Evolutionary conservation across 345 rosid species (phyloP), one percentile per base, ranked within the genome.

Genomic region (Euphorbia pulcherrima): DNA sequence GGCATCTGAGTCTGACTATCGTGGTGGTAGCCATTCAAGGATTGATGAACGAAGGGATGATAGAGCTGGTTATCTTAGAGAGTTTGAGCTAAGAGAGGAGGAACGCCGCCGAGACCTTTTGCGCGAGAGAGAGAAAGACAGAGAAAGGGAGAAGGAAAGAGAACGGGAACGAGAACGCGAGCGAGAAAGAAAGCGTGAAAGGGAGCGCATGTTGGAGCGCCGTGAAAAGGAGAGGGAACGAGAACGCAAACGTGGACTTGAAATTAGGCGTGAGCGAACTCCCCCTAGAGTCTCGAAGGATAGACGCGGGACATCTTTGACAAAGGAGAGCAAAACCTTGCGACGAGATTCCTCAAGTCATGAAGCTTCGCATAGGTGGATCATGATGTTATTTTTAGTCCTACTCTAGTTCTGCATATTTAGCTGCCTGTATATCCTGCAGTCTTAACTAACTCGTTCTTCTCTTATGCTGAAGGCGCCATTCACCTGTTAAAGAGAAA

Each of bases 401-500:
- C 76, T 84, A 67, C 75, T 81, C 71, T 84, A 79, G 85, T 86
- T 85, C 80, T 88, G 80, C 87, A 90, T 83, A 60, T 84, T 61
- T 83, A 69, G 87, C 84, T 74, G 75, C 75, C 69, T 83, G 77
- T 80, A 60, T 78, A 68, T 85, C 84, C 78, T 78, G 76, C 81
- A 72, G 76, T 81, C 80, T 76, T 56, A 74, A 84, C 97, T 94
- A 83, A 91, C 91, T 83, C 80, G 77, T 54, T 88, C 78, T 83
- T 93, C 92, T 91, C 82, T 88, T 86, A 83, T 91, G 89, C 88
- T 94, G 99, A 94, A 91, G 97, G 99, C 97, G 88, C 63, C 86
- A 76, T 73, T 84, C 99, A 85, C 97, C 95, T 33, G 72, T 84
- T 86, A 89, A 82, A 83, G 94, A 92, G 77, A 84, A 89, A 88